Evolutionary conservation across 805 yeast species (phyloP), one percentile per base, ranked within the genome.

Genomic region (Lipomyces orientalis): DNA sequence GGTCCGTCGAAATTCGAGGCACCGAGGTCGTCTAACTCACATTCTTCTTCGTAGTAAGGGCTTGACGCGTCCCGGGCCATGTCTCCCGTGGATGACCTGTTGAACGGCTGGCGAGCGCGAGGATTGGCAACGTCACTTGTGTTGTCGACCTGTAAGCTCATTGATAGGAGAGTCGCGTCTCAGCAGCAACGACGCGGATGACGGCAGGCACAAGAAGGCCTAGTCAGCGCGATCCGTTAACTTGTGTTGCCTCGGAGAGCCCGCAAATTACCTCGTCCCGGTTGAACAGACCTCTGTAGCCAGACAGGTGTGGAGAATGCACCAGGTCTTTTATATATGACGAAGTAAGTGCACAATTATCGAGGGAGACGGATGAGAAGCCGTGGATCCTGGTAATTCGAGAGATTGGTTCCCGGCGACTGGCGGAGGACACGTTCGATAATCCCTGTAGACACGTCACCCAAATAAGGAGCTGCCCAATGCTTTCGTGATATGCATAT

Each of bases 1-100:
- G 22, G 49, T 33, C 72, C 72, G 31, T 67, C 71, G 43, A 64
- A 69, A 49, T 62, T 67, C 39, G 72, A 67, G 34, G 71, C 71
- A 25, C 65, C 68, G 37, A 69, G 67, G 19, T 69, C 72, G n/a
- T 64, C 71, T 29, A 64, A 58, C 60, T 69, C 72, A 51, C 10
- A 56, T 58, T 58, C 57, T n/a, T 19, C 51, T n/a, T 56, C 66
- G 39, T 61, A 52, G n/a, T 10, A 31, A 9, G 29, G 14, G n/a
- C 19, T 14, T 25, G 34, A 25, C 8, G 29, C 6, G 34, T 31
- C 34, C 19, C 34, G 29, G n/a, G 16, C 34, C 55, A 52, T 52
- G 34, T 52, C 9, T 4, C 16, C 55, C 34, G n/a, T 31, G n/a
- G 55, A 25, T 52, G 31, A 4, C 22, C n/a, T 25, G 55, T 25